Percentiles rank a stretch among this genome's conserved stretches.
Conservation (phyloP, 495 filamentous ascomycete species). For the Venustampulla echinocandica region DNA sequence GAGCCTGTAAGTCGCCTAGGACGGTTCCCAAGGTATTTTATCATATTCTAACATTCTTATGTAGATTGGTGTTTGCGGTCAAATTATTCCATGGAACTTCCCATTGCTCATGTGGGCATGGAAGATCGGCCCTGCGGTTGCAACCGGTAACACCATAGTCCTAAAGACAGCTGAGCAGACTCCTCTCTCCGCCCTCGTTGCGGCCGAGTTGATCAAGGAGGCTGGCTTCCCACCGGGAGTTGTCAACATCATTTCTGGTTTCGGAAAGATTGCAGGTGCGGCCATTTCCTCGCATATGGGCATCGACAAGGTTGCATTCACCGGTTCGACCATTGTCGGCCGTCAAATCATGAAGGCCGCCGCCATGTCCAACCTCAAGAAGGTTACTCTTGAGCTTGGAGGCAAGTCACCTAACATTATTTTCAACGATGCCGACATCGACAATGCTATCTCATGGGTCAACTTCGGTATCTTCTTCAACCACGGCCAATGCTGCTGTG, state of each 20-base stretch:
- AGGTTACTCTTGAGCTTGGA: slow-evolving; percentile 96
- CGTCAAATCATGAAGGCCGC: slow-evolving; percentile 94
- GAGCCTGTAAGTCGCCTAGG: slow-evolving; percentile 56
- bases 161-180: slow-evolving; percentile 97
- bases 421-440: slow-evolving; percentile 91
- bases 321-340: slow-evolving; percentile 85
- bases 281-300: slow-evolving; percentile 94
- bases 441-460: slow-evolving; percentile 93
- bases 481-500: slow-evolving; percentile 98
- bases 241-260: slow-evolving; percentile 89
- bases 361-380: slow-evolving; percentile 92
- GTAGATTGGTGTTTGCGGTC: slow-evolving; percentile 83
- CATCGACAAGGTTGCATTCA: slow-evolving; percentile 98
- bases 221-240: slow-evolving; percentile 96
- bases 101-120: slow-evolving; percentile 94
- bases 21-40: neutral
- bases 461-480: slow-evolving; percentile 99
- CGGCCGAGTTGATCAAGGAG: slow-evolving; percentile 75
- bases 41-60: slow-evolving; percentile 15
- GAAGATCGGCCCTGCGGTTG: slow-evolving; percentile 94
- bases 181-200: slow-evolving; percentile 77
- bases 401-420: slow-evolving; percentile 98
- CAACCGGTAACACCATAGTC: slow-evolving; percentile 81
- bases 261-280: slow-evolving; percentile 83
- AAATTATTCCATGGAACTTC: slow-evolving; percentile 99